Conservation (phyloP, 2,329 filamentous ascomycete genomes). For the Diaporthe helianthi region DNA sequence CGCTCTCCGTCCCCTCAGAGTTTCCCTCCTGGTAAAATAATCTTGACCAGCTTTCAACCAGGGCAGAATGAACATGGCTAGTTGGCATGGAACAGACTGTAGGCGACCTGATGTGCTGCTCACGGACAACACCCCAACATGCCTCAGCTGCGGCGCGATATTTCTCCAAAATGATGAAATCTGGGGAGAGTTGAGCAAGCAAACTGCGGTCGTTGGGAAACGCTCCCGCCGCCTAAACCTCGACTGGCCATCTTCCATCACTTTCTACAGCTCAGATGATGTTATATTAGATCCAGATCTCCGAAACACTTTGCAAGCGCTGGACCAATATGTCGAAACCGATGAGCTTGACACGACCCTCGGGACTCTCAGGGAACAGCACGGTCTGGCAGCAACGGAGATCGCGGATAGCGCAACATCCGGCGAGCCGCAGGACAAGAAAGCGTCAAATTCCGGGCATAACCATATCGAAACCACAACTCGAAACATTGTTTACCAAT, state of each 20-base stretch:
- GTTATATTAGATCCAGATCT: neutral
- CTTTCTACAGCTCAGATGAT: neutral
- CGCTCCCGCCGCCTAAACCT: neutral
- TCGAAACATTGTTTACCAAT: neutral
- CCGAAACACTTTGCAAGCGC: neutral
- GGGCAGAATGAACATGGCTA: neutral
- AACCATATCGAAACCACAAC: accelerated
- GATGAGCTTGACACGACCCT: neutral
- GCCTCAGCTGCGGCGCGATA: neutral
- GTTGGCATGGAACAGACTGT: neutral
- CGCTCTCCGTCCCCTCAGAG: too few species aligned
- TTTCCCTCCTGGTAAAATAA: neutral
- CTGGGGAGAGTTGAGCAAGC: neutral
- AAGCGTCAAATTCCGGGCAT: neutral
- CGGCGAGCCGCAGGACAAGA: neutral
- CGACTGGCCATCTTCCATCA: conserved; percentile 4
- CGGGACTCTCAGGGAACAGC: neutral
- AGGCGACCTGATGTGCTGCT: conserved; percentile 10
- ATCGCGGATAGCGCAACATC: neutral
- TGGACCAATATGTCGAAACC: neutral
- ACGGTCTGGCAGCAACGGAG: too few species aligned
- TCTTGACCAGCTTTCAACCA: neutral
- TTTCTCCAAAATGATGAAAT: neutral
- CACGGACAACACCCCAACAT: neutral
- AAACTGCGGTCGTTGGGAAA: neutral